phyloP scores from a whole-genome alignment of 163 green algal species.

The Chlamydomonas reinhardtii region DNA sequence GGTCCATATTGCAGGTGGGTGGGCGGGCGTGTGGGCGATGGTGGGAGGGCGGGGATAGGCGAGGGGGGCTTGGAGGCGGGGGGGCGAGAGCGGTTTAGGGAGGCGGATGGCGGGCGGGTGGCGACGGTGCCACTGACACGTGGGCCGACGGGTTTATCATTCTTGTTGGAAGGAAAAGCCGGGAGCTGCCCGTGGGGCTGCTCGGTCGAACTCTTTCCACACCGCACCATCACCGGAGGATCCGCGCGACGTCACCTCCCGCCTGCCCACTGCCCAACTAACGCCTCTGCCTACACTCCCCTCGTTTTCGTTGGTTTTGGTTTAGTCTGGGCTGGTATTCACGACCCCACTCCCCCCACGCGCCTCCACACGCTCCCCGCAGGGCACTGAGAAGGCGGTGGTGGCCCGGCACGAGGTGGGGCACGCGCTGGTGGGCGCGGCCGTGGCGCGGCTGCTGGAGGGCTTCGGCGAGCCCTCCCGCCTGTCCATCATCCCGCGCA shows the following conservation, averaged over 20 bases:
- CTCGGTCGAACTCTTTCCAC: no score
- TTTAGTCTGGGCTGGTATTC: no score
- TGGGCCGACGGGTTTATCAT: no score
- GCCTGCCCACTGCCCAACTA: no score
- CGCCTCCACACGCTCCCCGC: background rate
- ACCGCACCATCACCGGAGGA: no score
- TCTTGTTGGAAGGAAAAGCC: no score
- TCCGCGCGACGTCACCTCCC: no score
- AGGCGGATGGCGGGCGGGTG: constrained; percentile 58
- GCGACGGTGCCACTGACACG: background rate
- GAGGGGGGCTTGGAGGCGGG: no score
- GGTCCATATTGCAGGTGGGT: constrained; percentile 69
- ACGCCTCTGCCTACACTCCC: no score
- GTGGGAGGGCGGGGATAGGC: background rate
- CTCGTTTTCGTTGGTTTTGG: no score
- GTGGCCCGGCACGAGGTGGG: constrained; percentile 88
- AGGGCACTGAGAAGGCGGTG: constrained; percentile 83
- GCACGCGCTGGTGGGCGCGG: constrained; percentile 82
- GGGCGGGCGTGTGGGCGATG: constrained; percentile 7
- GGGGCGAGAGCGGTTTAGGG: background rate
- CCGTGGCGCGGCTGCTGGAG: constrained; percentile 70
- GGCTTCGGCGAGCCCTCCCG: constrained; percentile 71
- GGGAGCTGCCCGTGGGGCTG: no score
- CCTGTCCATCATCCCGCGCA: constrained; percentile 89
- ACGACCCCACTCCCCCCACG: no score